A percentile compares a stretch with the other conserved stretches of the same genome.
These are phyloP conservation scores for Canavalia ensiformis DNA, from an alignment of 306 rosid genomes.

Conservation along the genomic window DNA sequence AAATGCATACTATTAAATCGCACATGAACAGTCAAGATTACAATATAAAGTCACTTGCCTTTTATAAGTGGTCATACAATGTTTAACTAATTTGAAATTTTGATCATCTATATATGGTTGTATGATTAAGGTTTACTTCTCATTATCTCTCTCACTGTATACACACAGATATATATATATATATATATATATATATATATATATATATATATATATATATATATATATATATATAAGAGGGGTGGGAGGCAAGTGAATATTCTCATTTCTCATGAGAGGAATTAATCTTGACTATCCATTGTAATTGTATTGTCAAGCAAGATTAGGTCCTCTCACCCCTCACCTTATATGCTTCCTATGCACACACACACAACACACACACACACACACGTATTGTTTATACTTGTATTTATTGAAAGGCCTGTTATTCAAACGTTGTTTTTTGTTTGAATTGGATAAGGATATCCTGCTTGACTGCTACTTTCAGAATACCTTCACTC, in stretches of 20 bases:
- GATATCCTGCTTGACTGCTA: slow-evolving; percentile 26
- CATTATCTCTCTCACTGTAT: neutral
- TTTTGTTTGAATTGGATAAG: slow-evolving; percentile 20
- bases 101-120: too few species aligned
- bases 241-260: too few species aligned
- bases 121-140: neutral
- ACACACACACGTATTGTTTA: too few species aligned
- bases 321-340: neutral
- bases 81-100: neutral
- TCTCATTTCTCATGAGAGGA: too few species aligned
- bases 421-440: neutral
- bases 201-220: neutral
- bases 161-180: neutral
- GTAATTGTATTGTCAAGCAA: neutral
- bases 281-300: neutral
- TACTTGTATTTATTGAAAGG: neutral
- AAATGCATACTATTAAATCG: neutral
- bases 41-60: too few species aligned
- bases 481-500: slow-evolving; percentile 19
- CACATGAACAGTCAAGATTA: neutral
- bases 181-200: too few species aligned
- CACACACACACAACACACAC: neutral
- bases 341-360: neutral
- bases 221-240: too few species aligned
- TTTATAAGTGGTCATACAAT: neutral